These are phyloP conservation scores for Ophiorrhiza pumila DNA, from an alignment of 257 asterid genomes.

Conservation along the genomic window DNA sequence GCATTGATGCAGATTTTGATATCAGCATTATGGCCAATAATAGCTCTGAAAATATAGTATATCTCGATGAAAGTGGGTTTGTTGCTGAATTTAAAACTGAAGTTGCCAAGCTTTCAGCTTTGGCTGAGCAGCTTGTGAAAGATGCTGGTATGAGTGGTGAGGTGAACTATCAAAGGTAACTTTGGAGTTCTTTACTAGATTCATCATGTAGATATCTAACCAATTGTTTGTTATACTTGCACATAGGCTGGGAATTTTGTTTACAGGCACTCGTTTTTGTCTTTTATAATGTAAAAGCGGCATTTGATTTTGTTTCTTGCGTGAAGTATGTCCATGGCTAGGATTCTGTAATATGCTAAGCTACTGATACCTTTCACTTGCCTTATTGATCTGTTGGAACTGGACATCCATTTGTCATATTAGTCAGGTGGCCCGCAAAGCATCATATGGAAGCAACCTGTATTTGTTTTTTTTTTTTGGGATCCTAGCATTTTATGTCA, in stretches of 20 bases:
- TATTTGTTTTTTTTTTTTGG: too few relatives aligned
- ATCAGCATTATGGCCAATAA: constrained; percentile 2
- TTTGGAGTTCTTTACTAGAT: constrained; percentile 10
- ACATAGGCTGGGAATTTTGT: constrained; percentile 6
- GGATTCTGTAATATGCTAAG: neutral
- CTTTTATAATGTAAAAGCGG: neutral
- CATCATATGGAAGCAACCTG: neutral
- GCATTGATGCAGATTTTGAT: constrained; percentile 34
- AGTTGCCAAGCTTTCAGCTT: constrained; percentile 54
- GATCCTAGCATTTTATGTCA: neutral
- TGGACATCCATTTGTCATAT: neutral
- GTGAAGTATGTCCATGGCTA: neutral
- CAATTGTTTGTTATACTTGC: constrained; percentile 18
- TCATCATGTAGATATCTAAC: constrained; percentile 27
- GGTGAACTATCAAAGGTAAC: constrained; percentile 7
- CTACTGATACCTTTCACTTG: neutral
- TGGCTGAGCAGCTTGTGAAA: constrained; percentile 61
- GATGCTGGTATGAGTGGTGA: constrained; percentile 47
- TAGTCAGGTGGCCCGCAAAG: neutral
- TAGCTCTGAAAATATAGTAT: constrained; percentile 17
- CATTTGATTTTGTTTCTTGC: neutral
- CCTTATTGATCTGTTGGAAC: neutral
- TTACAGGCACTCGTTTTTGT: neutral
- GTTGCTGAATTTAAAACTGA: constrained; percentile 47
- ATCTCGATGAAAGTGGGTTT: constrained; percentile 7